Conservation (phyloP, 2,329 filamentous ascomycete genomes). For the Lasiodiplodia sp. region DNA sequence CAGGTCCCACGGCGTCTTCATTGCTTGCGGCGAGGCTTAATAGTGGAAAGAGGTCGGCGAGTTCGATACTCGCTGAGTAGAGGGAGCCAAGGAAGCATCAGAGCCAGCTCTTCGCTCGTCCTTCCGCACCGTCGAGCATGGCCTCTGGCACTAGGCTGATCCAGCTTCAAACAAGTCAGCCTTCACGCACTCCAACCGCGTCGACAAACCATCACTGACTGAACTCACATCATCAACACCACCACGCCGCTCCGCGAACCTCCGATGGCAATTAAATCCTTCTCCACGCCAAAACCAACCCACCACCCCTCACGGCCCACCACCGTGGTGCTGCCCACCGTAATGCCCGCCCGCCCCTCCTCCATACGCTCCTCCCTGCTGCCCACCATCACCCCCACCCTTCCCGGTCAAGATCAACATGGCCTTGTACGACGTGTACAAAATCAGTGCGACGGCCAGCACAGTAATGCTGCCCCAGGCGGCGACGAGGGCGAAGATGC, state of each 20-base stretch:
- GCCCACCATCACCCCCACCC: background rate
- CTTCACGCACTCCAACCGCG: background rate
- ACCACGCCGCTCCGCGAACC: no score
- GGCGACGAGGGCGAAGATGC: conserved; percentile 16
- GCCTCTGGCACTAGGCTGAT: background rate
- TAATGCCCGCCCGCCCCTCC: background rate
- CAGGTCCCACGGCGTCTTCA: background rate
- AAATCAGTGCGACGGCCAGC: conserved; percentile 17
- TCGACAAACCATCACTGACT: background rate
- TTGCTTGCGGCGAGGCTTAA: background rate
- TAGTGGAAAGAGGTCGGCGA: background rate
- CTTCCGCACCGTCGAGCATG: background rate
- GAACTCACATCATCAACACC: no score
- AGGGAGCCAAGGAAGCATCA: background rate
- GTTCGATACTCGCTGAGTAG: background rate
- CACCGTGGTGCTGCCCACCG: no score
- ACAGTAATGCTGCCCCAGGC: conserved; percentile 13
- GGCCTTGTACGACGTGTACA: conserved; percentile 6
- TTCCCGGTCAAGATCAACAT: background rate
- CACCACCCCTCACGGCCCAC: background rate
- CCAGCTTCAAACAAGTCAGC: background rate
- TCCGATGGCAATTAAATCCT: background rate
- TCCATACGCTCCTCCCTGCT: background rate
- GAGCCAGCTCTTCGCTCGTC: background rate
- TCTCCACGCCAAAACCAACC: no score